Conservation (phyloP, 2,329 filamentous ascomycete genomes). For the Scytalidium lignicola region DNA sequence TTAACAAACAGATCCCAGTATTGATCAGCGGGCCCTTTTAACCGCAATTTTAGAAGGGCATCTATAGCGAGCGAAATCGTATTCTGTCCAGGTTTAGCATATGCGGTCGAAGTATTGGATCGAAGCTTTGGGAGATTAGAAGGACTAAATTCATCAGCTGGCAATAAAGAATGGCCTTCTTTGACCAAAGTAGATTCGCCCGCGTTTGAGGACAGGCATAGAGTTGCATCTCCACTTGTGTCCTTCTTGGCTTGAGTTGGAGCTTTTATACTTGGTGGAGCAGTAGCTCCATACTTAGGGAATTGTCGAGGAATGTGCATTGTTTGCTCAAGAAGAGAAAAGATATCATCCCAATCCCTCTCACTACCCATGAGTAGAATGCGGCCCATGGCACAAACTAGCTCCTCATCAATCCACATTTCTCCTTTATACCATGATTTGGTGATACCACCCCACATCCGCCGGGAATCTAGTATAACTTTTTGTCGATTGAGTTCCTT, state of each 20-base stretch:
- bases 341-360: conserved; percentile 63
- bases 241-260: conserved; percentile 20
- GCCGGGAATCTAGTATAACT: conserved; percentile 60
- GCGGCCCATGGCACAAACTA: conserved; percentile 77
- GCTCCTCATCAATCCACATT: conserved; percentile 67
- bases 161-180: background rate
- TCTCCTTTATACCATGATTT: conserved; percentile 68
- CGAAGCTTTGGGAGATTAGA: conserved; percentile 1
- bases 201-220: conserved; percentile 1
- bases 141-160: conserved; percentile 4
- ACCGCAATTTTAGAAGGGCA: conserved; percentile 55
- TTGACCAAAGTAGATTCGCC: background rate
- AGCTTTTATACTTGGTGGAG: conserved; percentile 26
- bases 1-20: conserved; percentile 76
- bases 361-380: conserved; percentile 63
- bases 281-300: background rate
- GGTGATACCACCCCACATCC: conserved; percentile 77
- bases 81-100: conserved; percentile 46
- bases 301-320: conserved; percentile 63
- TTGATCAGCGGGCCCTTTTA: conserved; percentile 55
- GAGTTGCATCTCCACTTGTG: background rate
- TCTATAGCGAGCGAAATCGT: conserved; percentile 65
- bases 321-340: conserved; percentile 74
- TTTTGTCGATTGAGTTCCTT: conserved; percentile 31
- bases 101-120: conserved; percentile 18